A percentile compares a stretch with the other conserved stretches of the same genome.
phyloP scores from a whole-genome alignment of 805 yeast genomes.

The Metschnikowia amazonensis region DNA sequence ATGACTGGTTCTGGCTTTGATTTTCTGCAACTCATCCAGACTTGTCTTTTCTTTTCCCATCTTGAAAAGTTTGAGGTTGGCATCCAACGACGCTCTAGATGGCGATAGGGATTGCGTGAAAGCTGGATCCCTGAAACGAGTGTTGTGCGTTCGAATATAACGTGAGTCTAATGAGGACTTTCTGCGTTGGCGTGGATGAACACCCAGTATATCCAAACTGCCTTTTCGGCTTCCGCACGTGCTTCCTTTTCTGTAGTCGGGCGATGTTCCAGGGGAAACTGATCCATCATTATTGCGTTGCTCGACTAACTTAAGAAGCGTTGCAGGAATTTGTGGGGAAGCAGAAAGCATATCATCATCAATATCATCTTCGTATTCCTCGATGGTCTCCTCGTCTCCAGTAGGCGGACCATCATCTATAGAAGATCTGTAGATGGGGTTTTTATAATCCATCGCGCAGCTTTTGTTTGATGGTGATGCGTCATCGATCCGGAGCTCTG shows the following conservation, averaged over 20 bases:
- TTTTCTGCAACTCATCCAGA: constrained; percentile 14
- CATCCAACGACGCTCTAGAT: constrained; percentile 15
- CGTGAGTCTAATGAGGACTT: constrained; percentile 34
- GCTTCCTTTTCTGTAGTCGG: constrained; percentile 19
- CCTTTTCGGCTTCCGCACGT: constrained; percentile 17
- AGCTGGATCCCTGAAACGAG: constrained; percentile 19
- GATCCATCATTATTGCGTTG: constrained; percentile 30
- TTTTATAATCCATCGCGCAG: background rate
- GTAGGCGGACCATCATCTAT: constrained; percentile 10
- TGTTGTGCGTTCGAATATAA: constrained; percentile 21
- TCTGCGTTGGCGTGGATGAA: constrained; percentile 11
- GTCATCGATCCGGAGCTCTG: background rate
- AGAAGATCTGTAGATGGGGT: background rate
- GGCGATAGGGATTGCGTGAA: constrained; percentile 11
- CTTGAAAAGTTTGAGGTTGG: constrained; percentile 12
- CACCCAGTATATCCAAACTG: constrained; percentile 18
- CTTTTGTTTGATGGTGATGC: background rate
- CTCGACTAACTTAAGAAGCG: constrained; percentile 53
- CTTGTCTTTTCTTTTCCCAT: constrained; percentile 9
- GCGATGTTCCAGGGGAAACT: constrained; percentile 31
- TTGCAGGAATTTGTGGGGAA: constrained; percentile 68
- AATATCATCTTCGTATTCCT: constrained; percentile 36
- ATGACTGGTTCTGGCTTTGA: constrained; percentile 25
- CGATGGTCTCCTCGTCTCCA: constrained; percentile 26
- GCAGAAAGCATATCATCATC: constrained; percentile 49